Evolutionary conservation across 352 stramenopile species (phyloP).

Genomic region (Thraustochytrium aureum): DNA sequence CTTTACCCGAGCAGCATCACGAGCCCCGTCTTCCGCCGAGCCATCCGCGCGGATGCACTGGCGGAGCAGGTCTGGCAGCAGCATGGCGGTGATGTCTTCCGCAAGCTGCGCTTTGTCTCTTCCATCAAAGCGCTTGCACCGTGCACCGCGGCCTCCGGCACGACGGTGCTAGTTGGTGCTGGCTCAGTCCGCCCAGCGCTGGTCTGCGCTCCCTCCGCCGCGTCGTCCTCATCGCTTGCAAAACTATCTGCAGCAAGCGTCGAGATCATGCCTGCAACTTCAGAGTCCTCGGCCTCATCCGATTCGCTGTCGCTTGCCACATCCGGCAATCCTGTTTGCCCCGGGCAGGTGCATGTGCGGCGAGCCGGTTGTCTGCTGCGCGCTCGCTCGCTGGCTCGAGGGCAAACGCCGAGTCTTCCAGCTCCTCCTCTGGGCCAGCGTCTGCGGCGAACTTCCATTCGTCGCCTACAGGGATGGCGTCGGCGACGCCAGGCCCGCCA

Average conservation of each 20-base stretch:
- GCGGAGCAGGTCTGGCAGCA: constrained; percentile 46
- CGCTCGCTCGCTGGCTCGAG: too few species aligned
- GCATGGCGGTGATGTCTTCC: constrained; percentile 43
- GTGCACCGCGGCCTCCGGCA: too few species aligned
- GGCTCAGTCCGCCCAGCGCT: neutral
- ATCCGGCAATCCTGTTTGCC: too few species aligned
- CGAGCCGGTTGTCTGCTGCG: too few species aligned
- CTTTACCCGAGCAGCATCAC: neutral
- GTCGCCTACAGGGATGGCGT: too few species aligned
- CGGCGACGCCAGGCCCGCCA: too few species aligned
- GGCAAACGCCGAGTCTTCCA: too few species aligned
- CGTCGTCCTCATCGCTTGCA: constrained; percentile 23
- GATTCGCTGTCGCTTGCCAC: too few species aligned
- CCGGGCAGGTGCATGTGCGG: too few species aligned
- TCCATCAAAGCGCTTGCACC: too few species aligned
- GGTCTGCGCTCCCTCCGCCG: neutral
- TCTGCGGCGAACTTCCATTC: too few species aligned
- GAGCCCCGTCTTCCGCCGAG: neutral
- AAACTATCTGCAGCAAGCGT: constrained; percentile 42
- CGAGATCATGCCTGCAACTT: constrained; percentile 46
- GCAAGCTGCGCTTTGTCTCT: constrained; percentile 12
- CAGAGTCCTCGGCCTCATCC: constrained; percentile 27
- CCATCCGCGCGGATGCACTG: neutral
- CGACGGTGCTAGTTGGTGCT: neutral
- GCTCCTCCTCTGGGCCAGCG: too few species aligned